Evolutionary conservation across 1,139 yeast species (phyloP), one percentile per base, ranked within the genome.

Genomic region (Yamadazyma sp.): DNA sequence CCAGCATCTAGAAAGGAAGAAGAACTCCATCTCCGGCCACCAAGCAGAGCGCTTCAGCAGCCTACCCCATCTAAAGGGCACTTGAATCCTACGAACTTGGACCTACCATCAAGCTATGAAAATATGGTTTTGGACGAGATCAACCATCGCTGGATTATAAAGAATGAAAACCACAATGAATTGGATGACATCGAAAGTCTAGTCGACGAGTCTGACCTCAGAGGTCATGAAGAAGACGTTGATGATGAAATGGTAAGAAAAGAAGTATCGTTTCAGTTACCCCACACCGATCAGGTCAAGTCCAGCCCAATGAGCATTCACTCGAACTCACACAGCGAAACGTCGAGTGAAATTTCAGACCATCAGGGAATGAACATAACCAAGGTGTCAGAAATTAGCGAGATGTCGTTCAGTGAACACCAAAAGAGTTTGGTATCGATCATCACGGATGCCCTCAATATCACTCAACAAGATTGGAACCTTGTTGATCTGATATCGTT

Each of bases 371-470:
- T 44, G 33, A 71, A 72, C 45, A 64, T 72, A 0, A 74, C 79
- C 0, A 62, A 62, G 33, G 50, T 66, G 1, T 71, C 78, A 1
- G 75, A 71, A 35, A 41, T 72, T 7, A 67, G 63, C n/a, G 72
- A 77, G 31, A 45, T 75, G 3, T 70, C 81, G 1, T 79, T 77
- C 50, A 66, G 81, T 1, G 73, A 73, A 46, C 66, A 78, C 0
- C 71, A 71, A 44, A 66, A 59, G 41, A 58, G 56, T 12, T 53
- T 79, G 33, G 77, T 77, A 5, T 62, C 78, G 2, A 62, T 73
- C 1, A 65, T 79, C n/a, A 76, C 77, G 1, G 76, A 73, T 36
- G 54, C 59, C 2, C 58, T 74, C 32, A 64, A 76, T 0, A 48
- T 49, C 7, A 55, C 55, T 24, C 54, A 60, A 20, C 61, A 62